Percentiles rank a stretch among this genome's conserved stretches.
Conservation (phyloP, 257 asterid genomes). For the Sherardia arvensis region DNA sequence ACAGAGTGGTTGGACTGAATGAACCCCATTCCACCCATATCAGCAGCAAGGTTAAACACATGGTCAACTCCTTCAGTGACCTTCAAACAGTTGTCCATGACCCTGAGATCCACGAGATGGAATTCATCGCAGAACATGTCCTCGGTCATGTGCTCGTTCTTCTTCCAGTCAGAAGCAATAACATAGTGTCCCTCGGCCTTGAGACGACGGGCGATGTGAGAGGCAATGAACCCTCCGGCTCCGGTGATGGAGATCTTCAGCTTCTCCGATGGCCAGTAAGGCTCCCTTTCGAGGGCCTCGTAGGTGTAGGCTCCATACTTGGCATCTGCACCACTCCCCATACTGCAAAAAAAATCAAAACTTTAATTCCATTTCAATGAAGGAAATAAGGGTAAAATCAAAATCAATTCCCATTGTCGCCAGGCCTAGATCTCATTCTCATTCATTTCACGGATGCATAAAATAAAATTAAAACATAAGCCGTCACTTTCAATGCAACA, state of each 20-base stretch:
- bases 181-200: slow-evolving; percentile 76
- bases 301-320: slow-evolving; percentile 67
- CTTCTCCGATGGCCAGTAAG: slow-evolving; percentile 72
- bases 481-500: neutral
- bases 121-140: slow-evolving; percentile 84
- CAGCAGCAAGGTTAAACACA: slow-evolving; percentile 84
- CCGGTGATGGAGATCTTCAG: slow-evolving; percentile 72
- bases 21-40: slow-evolving; percentile 93
- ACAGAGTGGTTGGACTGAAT: slow-evolving; percentile 87
- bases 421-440: neutral
- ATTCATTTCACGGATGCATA: neutral
- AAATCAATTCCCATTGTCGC: neutral
- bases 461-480: too few species aligned
- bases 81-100: slow-evolving; percentile 80
- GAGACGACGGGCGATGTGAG: slow-evolving; percentile 78
- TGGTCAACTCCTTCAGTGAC: slow-evolving; percentile 60
- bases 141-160: slow-evolving; percentile 79
- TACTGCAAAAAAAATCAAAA: slow-evolving; percentile 29
- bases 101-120: slow-evolving; percentile 88
- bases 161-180: slow-evolving; percentile 89
- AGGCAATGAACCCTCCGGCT: slow-evolving; percentile 83
- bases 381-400: neutral
- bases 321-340: slow-evolving; percentile 54
- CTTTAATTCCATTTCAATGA: neutral
- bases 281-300: slow-evolving; percentile 72